These are phyloP conservation scores for Aspergillus sp. DNA, from an alignment of 2,329 filamentous ascomycete genomes.

Conservation along the genomic window DNA sequence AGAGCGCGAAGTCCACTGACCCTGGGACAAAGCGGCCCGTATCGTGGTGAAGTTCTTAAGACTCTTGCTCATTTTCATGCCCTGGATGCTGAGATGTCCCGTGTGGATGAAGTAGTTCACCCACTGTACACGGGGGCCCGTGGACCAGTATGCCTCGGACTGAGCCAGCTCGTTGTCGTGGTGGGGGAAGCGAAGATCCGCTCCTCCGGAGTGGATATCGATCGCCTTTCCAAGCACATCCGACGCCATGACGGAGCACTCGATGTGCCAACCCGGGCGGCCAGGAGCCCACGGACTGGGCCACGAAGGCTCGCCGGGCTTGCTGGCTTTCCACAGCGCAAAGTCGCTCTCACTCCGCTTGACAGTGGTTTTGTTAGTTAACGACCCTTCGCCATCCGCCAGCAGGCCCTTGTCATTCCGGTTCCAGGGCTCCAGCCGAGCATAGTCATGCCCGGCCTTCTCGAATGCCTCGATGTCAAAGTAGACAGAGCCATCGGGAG, in stretches of 20 bases:
- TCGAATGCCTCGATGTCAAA: constrained; percentile 90
- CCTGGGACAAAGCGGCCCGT: constrained; percentile 68
- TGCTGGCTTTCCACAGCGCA: constrained; percentile 89
- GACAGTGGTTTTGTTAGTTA: constrained; percentile 57
- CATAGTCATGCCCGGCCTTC: constrained; percentile 78
- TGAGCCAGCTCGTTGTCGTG: constrained; percentile 92
- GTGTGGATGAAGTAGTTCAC: constrained; percentile 96
- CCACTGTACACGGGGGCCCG: constrained; percentile 61
- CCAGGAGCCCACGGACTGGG: constrained; percentile 82
- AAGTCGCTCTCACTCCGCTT: constrained; percentile 84
- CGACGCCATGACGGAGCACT: constrained; percentile 94
- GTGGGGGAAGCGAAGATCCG: constrained; percentile 88
- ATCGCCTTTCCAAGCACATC: constrained; percentile 80
- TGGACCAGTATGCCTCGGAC: constrained; percentile 75
- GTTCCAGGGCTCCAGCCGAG: constrained; percentile 79
- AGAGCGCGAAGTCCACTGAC: constrained; percentile 59
- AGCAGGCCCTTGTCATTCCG: constrained; percentile 77
- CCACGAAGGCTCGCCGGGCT: constrained; percentile 90
- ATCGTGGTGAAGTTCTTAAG: constrained; percentile 97
- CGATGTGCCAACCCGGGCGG: constrained; percentile 93
- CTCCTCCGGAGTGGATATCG: constrained; percentile 90
- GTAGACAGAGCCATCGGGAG: constrained; percentile 80
- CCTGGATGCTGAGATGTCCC: constrained; percentile 85
- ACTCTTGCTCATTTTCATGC: constrained; percentile 93
- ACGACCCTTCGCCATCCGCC: constrained; percentile 84